Evolutionary conservation across 2,329 filamentous ascomycete species (phyloP).

Genomic region (Cladophialophora yegresii): DNA sequence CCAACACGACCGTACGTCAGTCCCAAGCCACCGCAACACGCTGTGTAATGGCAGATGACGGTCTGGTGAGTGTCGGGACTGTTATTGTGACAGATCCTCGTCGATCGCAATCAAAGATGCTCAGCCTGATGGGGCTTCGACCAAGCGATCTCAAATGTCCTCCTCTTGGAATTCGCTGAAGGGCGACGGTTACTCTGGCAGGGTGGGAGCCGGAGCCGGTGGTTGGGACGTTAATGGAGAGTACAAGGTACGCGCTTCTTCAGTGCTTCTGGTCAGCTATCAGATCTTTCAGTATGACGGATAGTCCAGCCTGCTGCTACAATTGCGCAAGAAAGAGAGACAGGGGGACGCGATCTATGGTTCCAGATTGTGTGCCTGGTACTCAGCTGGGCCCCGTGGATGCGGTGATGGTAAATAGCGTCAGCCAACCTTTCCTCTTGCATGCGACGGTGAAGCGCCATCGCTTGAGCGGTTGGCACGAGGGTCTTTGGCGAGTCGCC

Average conservation of each 20-base stretch:
- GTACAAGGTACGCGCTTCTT: conserved; percentile 6
- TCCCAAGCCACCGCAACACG: conserved; percentile 7
- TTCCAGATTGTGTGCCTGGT: neutral
- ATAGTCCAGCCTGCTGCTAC: conserved; percentile 16
- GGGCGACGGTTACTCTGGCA: neutral
- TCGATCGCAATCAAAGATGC: conserved; percentile 33
- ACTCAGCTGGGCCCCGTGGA: neutral
- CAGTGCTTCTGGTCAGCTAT: conserved; percentile 6
- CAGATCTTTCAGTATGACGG: conserved; percentile 3
- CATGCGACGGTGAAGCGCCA: conserved; percentile 12
- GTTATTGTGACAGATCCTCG: conserved; percentile 24
- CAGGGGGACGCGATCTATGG: conserved; percentile 11
- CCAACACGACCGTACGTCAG: conserved; percentile 26
- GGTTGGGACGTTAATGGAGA: neutral
- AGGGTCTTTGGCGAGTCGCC: conserved; percentile 18
- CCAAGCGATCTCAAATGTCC: conserved; percentile 24
- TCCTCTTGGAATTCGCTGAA: conserved; percentile 10
- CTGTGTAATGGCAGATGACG: conserved; percentile 16
- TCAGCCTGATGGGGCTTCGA: neutral
- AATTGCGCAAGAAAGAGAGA: conserved; percentile 17
- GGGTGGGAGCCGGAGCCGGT: neutral
- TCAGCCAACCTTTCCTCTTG: conserved; percentile 9
- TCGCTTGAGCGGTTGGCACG: conserved; percentile 11
- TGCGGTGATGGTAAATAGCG: conserved; percentile 12
- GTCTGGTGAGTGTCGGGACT: conserved; percentile 20